A percentile compares a stretch with the other conserved stretches of the same genome.
These are phyloP conservation scores for Suhomyces atakaporum DNA, from an alignment of 1,139 yeast species.

Conservation along the genomic window DNA sequence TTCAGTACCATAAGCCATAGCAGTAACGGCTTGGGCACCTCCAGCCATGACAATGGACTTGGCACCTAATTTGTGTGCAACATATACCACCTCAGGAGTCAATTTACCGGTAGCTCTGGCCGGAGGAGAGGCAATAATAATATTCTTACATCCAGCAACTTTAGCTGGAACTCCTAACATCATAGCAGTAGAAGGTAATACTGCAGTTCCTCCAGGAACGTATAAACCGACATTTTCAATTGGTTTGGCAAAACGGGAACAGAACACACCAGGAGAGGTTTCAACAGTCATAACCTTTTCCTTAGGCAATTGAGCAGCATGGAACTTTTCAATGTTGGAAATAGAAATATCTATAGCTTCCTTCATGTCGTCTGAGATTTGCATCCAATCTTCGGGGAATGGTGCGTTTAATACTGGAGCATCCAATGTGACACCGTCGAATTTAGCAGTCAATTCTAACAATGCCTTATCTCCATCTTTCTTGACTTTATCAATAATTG, in stretches of 20 bases:
- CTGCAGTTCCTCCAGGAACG: slow-evolving; percentile 99
- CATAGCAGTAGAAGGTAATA: slow-evolving; percentile 94
- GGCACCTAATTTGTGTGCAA: slow-evolving; percentile 95
- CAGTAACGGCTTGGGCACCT: slow-evolving; percentile 98
- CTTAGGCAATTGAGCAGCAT: slow-evolving; percentile 80
- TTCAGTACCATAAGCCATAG: slow-evolving; percentile 98
- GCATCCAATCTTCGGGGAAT: slow-evolving; percentile 75
- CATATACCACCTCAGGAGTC: slow-evolving; percentile 97
- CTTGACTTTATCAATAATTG: slow-evolving; percentile 80
- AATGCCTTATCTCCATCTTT: slow-evolving; percentile 82
- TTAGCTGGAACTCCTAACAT: slow-evolving; percentile 99
- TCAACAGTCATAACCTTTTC: slow-evolving; percentile 78
- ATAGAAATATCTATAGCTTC: slow-evolving; percentile 87
- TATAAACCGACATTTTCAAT: slow-evolving; percentile 93
- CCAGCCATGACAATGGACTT: slow-evolving; percentile 90
- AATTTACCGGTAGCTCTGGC: slow-evolving; percentile 84
- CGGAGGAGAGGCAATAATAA: slow-evolving; percentile 97
- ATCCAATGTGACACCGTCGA: slow-evolving; percentile 75
- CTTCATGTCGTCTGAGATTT: slow-evolving; percentile 73
- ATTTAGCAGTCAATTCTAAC: slow-evolving; percentile 82
- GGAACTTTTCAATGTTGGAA: slow-evolving; percentile 87
- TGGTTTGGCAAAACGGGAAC: slow-evolving; percentile 94
- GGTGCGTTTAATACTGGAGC: slow-evolving; percentile 86
- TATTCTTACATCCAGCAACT: slow-evolving; percentile 95
- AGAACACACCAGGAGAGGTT: slow-evolving; percentile 89